Percentiles rank a stretch among this genome's conserved stretches.
These are phyloP conservation scores for Melanogaster broomeanus DNA, from an alignment of 768 basidiomycete species.

Conservation along the genomic window DNA sequence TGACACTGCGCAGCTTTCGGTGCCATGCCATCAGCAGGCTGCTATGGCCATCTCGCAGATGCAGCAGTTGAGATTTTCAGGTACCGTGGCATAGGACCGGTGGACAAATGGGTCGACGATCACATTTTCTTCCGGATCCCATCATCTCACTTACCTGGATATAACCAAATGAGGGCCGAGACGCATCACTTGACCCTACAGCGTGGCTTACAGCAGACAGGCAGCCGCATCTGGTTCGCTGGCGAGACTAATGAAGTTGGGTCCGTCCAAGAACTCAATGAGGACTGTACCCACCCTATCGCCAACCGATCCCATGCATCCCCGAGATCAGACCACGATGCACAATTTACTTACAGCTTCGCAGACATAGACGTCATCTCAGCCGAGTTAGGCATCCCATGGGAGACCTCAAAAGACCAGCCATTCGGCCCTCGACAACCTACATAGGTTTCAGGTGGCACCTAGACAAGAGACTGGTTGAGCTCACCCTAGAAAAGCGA, in stretches of 20 bases:
- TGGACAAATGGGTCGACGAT: not conserved
- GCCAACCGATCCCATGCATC: too few relatives aligned
- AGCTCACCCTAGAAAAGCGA: constrained; percentile 28
- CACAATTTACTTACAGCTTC: not conserved
- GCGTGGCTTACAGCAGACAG: not conserved
- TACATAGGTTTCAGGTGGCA: constrained; percentile 39
- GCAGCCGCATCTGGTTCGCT: not conserved
- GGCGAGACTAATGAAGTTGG: not conserved
- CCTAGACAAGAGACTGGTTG: constrained; percentile 20
- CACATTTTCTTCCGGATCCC: not conserved
- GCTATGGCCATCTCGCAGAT: constrained; percentile 1
- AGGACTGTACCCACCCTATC: too few relatives aligned
- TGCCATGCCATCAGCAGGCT: not conserved
- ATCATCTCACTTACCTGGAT: not conserved
- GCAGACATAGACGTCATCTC: not conserved
- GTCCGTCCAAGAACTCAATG: too few relatives aligned
- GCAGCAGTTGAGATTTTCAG: not conserved
- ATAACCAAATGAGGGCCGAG: not conserved
- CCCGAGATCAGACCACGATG: too few relatives aligned
- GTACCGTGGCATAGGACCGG: not conserved
- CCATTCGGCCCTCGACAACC: not conserved
- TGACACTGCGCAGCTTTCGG: not conserved
- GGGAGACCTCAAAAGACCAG: constrained; percentile 6
- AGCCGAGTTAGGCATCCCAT: not conserved
- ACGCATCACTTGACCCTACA: constrained; percentile 4